Evolutionary conservation across 2,329 filamentous ascomycete genomes (phyloP), one percentile per base, ranked within the genome.

Genomic region (Alternaria arborescens): DNA sequence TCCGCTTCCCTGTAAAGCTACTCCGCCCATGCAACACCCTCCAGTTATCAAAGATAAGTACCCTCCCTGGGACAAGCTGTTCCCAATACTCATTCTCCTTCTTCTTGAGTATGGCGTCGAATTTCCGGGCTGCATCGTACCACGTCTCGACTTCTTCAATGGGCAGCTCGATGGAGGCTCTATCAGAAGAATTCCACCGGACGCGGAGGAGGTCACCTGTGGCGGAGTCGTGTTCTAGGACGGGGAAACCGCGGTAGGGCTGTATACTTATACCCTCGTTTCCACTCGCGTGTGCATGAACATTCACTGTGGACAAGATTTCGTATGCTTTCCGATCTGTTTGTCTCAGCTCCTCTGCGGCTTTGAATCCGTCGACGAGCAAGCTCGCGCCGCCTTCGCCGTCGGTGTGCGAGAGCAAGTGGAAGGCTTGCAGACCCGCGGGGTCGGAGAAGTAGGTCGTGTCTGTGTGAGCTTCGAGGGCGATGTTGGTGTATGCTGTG

Each of bases 1-100:
- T 88, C 67, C 95, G 85, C 73, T 91, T 88, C 1, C 95, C 95
- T 6, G 89, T 90, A 73, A 98, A 99, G 0, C 87, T 87, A 52
- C 89, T 89, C 69, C 95, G 85, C 1, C 94, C 95, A 78, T 99
- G 95, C 69, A 98, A 81, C 34, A 97, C 91, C 60, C 95, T 87
- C 93, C 94, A 97, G 74, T 99, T 98, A 76, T 99, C 92, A 77
- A 99, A 97, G 47, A 98, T 91, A 91, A 97, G 73, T 6, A 93
- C 86, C 53, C 83, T 88, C 2, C 95, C 95, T 0, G 95, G 94
- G 71, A 86, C 80, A 56, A 99, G 82, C 78, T 97, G 91, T 65
- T 91, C 89, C 90, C 91, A 91, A 73, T 91, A 94, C 77, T 95
- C 87, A 65, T 88, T 86, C 54, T 87, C 82, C 55, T 83, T 77